Percentiles rank a stretch among this genome's conserved stretches.
phyloP scores from a whole-genome alignment of 306 rosid species.

The Fragaria vesca region DNA sequence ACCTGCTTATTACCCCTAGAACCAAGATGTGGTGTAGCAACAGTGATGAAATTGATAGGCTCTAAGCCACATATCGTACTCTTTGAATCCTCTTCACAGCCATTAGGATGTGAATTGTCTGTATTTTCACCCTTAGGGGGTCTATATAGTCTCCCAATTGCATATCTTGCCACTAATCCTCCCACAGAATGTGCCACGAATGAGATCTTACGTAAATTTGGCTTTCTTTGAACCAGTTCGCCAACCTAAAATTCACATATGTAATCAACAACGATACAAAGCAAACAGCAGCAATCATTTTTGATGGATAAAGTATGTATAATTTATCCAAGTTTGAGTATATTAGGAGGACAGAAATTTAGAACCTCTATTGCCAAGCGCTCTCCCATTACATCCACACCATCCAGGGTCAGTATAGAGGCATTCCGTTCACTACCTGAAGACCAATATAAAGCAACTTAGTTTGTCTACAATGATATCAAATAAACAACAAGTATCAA shows the following conservation, averaged over 20 bases:
- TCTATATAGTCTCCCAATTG: conserved; percentile 78
- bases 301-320: conserved; percentile 11
- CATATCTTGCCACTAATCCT: conserved; percentile 90
- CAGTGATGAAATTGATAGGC: conserved; percentile 82
- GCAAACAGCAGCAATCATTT: conserved; percentile 8
- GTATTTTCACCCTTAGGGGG: conserved; percentile 40
- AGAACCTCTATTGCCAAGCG: conserved; percentile 82
- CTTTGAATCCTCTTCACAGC: conserved; percentile 34
- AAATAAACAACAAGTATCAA: neutral
- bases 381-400: conserved; percentile 97
- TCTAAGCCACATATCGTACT: conserved; percentile 81
- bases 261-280: conserved; percentile 12
- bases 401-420: conserved; percentile 72
- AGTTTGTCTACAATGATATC: neutral
- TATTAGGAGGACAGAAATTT: neutral
- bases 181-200: conserved; percentile 96
- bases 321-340: neutral
- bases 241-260: conserved; percentile 49
- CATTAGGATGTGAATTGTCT: conserved; percentile 36
- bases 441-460: conserved; percentile 15
- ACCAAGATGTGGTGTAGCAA: conserved; percentile 97
- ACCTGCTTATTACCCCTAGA: conserved; percentile 99
- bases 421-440: conserved; percentile 92
- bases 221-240: conserved; percentile 66
- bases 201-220: conserved; percentile 70